phyloP scores from a whole-genome alignment of 2,329 filamentous ascomycete genomes.

The Clarireedia sp. region DNA sequence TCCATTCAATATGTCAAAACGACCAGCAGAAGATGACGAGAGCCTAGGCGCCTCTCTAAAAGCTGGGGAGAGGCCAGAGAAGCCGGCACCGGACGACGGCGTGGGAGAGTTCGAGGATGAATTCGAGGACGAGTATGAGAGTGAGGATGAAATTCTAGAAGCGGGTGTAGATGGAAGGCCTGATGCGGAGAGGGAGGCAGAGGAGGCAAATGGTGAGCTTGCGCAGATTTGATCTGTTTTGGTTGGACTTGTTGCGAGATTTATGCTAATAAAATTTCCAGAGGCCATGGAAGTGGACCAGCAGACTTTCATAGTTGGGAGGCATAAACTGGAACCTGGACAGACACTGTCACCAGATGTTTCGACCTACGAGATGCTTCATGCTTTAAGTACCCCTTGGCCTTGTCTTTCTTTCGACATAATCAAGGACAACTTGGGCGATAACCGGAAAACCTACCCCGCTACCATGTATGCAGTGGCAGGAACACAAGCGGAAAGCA shows the following conservation, averaged over 20 bases:
- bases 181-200: conserved; percentile 84
- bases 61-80: conserved; percentile 51
- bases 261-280: conserved; percentile 27
- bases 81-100: conserved; percentile 51
- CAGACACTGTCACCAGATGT: conserved; percentile 87
- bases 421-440: conserved; percentile 74
- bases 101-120: conserved; percentile 91
- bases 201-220: conserved; percentile 63
- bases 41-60: conserved; percentile 46
- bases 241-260: background rate
- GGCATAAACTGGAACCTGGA: conserved; percentile 82
- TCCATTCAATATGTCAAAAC: conserved; percentile 48
- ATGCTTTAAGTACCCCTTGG: conserved; percentile 90
- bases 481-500: conserved; percentile 81
- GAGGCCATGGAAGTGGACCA: conserved; percentile 90
- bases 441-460: conserved; percentile 86
- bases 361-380: conserved; percentile 96
- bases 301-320: conserved; percentile 89
- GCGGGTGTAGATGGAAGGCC: conserved; percentile 89
- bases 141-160: conserved; percentile 85
- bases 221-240: background rate
- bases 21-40: conserved; percentile 43
- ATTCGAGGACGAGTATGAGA: conserved; percentile 88
- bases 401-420: conserved; percentile 96
- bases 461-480: conserved; percentile 92